These are phyloP conservation scores for Hypericum perforatum DNA, from an alignment of 345 rosid genomes.

Conservation along the genomic window DNA sequence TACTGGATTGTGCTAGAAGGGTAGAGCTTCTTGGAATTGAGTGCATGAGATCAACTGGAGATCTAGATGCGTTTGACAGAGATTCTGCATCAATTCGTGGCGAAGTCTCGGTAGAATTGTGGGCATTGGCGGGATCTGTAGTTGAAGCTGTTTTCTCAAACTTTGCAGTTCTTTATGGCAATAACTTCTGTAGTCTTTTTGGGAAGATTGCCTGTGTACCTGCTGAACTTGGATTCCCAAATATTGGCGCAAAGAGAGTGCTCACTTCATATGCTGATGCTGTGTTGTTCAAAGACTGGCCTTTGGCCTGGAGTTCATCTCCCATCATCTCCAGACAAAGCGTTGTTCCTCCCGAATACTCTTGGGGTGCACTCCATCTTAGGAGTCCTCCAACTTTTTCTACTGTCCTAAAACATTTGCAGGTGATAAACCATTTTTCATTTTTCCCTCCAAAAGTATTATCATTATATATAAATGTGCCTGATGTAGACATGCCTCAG, in stretches of 20 bases:
- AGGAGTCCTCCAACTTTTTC: constrained; percentile 82
- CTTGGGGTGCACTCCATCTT: constrained; percentile 72
- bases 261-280: constrained; percentile 75
- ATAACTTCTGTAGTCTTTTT: constrained; percentile 61
- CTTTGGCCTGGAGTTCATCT: constrained; percentile 82
- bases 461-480: constrained; percentile 6
- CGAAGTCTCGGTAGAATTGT: constrained; percentile 62
- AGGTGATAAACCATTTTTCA: constrained; percentile 32
- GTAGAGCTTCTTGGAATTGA: constrained; percentile 65
- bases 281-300: constrained; percentile 74
- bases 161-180: constrained; percentile 74
- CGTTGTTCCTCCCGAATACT: constrained; percentile 74
- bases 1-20: constrained; percentile 82
- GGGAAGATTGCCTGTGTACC: constrained; percentile 78
- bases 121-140: constrained; percentile 76
- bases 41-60: constrained; percentile 33
- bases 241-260: constrained; percentile 62
- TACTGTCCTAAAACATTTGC: constrained; percentile 74
- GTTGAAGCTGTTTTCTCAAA: constrained; percentile 67
- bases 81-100: constrained; percentile 29
- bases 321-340: constrained; percentile 70
- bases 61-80: constrained; percentile 49
- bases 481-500: constrained; percentile 29
- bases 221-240: constrained; percentile 77
- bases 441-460: constrained; percentile 3